Percentiles rank a stretch among this genome's conserved stretches.
phyloP scores from a whole-genome alignment of 2,329 filamentous ascomycete genomes.

The Aspergillus costaricaensis region DNA sequence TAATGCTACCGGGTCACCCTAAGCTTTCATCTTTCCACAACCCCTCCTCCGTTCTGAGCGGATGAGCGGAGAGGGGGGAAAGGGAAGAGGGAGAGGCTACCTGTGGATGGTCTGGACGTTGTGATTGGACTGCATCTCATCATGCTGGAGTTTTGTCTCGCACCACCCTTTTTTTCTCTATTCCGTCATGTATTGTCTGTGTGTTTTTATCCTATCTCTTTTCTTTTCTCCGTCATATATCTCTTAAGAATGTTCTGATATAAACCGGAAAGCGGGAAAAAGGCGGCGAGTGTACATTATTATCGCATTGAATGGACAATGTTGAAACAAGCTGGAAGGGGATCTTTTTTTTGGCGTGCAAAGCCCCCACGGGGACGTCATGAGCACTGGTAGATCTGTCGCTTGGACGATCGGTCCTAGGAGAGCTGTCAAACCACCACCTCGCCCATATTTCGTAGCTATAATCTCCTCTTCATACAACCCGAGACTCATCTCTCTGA shows the following conservation, averaged over 20 bases:
- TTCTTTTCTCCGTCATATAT: constrained; percentile 26
- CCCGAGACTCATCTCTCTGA: no score
- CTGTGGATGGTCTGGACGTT: constrained; percentile 19
- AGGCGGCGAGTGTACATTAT: constrained; percentile 44
- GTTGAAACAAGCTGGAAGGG: constrained; percentile 16
- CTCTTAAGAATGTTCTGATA: constrained; percentile 22
- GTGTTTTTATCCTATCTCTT: constrained; percentile 24
- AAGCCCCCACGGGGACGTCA: neutral
- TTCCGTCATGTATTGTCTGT: constrained; percentile 13
- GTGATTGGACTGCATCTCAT: constrained; percentile 26
- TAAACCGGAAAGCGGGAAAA: constrained; percentile 26
- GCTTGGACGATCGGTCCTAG: no score
- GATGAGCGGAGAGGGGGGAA: constrained; percentile 6
- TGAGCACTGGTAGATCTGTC: no score
- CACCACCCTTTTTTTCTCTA: constrained; percentile 20
- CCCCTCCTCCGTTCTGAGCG: neutral
- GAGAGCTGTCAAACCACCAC: no score
- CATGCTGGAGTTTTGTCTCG: constrained; percentile 27
- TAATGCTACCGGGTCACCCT: constrained; percentile 14
- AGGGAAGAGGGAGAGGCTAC: neutral
- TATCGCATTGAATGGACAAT: constrained; percentile 28
- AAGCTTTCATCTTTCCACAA: neutral
- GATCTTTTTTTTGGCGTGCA: no score
- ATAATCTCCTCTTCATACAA: no score
- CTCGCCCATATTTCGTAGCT: no score